A percentile compares a stretch with the other conserved stretches of the same genome.
Evolutionary conservation across 2,329 filamentous ascomycete species (phyloP).

Genomic region (Alternaria sp.): DNA sequence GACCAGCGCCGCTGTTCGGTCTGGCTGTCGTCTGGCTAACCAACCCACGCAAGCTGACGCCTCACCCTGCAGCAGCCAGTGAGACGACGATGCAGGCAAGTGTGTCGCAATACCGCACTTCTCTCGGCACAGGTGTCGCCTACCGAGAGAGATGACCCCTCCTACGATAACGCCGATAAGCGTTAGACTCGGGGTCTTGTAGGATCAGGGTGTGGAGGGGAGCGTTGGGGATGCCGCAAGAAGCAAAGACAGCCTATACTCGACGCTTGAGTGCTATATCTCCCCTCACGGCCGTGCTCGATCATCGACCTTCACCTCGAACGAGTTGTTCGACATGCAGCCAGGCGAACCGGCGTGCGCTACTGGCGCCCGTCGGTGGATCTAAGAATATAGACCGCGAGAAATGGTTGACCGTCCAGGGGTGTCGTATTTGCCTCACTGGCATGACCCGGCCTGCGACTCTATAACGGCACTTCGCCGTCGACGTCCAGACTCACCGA

Average conservation of each 20-base stretch:
- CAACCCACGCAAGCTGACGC: constrained; percentile 27
- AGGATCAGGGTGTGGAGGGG: constrained; percentile 34
- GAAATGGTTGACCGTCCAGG: constrained; percentile 21
- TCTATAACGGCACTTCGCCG: constrained; percentile 26
- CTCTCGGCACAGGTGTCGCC: constrained; percentile 28
- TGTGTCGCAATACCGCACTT: constrained; percentile 30
- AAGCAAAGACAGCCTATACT: constrained; percentile 27
- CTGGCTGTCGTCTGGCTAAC: constrained; percentile 10
- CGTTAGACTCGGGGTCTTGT: constrained; percentile 32
- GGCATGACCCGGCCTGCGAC: constrained; percentile 29
- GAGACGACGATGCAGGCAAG: constrained; percentile 23
- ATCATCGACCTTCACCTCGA: constrained; percentile 13
- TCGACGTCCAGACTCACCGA: constrained; percentile 42
- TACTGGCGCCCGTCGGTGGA: constrained; percentile 27
- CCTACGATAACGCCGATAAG: constrained; percentile 42
- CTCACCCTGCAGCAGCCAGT: constrained; percentile 34
- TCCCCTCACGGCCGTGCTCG: constrained; percentile 10
- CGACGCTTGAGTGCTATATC: constrained; percentile 15
- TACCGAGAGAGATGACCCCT: constrained; percentile 34
- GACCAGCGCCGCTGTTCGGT: constrained; percentile 16
- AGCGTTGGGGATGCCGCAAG: constrained; percentile 29
- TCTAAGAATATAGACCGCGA: constrained; percentile 29
- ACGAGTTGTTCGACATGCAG: constrained; percentile 18
- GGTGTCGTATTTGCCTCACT: constrained; percentile 31
- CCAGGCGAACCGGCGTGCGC: constrained; percentile 18